These are phyloP conservation scores for Coprinopsis strossmayeri DNA, from an alignment of 768 basidiomycete species.

Conservation along the genomic window DNA sequence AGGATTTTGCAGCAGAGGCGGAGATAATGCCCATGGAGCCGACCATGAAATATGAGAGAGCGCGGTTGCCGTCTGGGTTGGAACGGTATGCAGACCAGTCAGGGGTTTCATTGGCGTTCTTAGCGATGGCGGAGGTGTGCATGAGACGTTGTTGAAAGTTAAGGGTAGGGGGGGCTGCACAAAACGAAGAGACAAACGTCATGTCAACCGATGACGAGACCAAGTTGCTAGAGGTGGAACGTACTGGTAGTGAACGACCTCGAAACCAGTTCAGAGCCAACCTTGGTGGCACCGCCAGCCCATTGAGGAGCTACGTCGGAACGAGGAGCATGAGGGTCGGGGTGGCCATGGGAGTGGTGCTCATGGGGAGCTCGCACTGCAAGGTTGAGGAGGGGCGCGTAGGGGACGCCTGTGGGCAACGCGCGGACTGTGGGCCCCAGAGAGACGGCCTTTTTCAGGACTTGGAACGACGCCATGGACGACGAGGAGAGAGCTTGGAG, in stretches of 20 bases:
- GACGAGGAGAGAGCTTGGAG: conserved; percentile 18
- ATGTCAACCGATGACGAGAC: conserved; percentile 7
- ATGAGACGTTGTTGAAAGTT: conserved; percentile 64
- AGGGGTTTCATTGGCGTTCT: conserved; percentile 78
- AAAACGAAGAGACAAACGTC: neutral
- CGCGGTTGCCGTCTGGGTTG: conserved; percentile 60
- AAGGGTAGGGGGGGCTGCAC: conserved; percentile 45
- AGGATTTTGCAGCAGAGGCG: conserved; percentile 91
- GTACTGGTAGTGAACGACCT: conserved; percentile 60
- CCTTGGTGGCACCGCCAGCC: conserved; percentile 49
- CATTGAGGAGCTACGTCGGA: conserved; percentile 59
- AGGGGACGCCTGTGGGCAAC: conserved; percentile 75
- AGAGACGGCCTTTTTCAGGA: conserved; percentile 77
- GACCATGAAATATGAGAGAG: conserved; percentile 85
- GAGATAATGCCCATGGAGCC: conserved; percentile 89
- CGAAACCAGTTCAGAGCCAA: conserved; percentile 51
- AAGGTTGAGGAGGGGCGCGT: conserved; percentile 69
- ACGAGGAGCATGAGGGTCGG: conserved; percentile 40
- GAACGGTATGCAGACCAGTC: conserved; percentile 81
- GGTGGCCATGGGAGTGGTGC: conserved; percentile 53
- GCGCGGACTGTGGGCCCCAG: conserved; percentile 76
- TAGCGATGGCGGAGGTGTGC: conserved; percentile 65
- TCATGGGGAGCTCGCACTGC: conserved; percentile 61
- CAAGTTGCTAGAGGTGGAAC: conserved; percentile 6
- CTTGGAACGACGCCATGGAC: conserved; percentile 64